phyloP scores from a whole-genome alignment of 2,329 filamentous ascomycete genomes.

The Didymella glomerata region DNA sequence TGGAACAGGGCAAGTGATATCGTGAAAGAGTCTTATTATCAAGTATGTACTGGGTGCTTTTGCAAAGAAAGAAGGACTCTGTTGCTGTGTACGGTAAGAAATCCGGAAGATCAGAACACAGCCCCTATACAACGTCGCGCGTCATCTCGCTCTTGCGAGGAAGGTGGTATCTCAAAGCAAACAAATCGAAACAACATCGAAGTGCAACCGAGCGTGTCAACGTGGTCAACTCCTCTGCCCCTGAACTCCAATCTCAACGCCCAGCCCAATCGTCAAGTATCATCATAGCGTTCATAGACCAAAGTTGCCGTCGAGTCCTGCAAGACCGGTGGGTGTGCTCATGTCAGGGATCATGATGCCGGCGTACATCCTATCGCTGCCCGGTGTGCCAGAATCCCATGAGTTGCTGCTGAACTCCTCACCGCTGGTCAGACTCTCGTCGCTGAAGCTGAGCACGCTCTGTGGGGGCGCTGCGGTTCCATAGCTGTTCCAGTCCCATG shows the following conservation, averaged over 20 bases:
- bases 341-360: slow-evolving; percentile 51
- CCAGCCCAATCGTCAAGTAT: slow-evolving; percentile 1
- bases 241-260: slow-evolving; percentile 4
- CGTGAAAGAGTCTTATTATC: not conserved
- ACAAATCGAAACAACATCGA: slow-evolving; percentile 3
- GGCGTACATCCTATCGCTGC: slow-evolving; percentile 45
- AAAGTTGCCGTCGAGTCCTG: slow-evolving; percentile 53
- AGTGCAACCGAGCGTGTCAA: not conserved
- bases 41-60: not conserved
- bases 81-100: not conserved
- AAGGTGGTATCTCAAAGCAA: slow-evolving; percentile 36
- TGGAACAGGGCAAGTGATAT: not conserved
- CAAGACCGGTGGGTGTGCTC: slow-evolving; percentile 39
- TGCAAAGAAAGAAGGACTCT: not conserved
- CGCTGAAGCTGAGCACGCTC: slow-evolving; percentile 67
- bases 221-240: not conserved
- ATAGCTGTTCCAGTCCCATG: slow-evolving; percentile 47
- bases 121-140: slow-evolving; percentile 4
- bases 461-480: slow-evolving; percentile 52
- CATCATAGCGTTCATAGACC: slow-evolving; percentile 42
- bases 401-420: slow-evolving; percentile 51
- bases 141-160: slow-evolving; percentile 29
- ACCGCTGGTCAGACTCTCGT: slow-evolving; percentile 66
- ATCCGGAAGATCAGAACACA: not conserved
- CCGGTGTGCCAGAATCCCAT: slow-evolving; percentile 43